These are phyloP conservation scores for Colletotrichum orchidophilum DNA, from an alignment of 2,329 filamentous ascomycete species.

Conservation along the genomic window DNA sequence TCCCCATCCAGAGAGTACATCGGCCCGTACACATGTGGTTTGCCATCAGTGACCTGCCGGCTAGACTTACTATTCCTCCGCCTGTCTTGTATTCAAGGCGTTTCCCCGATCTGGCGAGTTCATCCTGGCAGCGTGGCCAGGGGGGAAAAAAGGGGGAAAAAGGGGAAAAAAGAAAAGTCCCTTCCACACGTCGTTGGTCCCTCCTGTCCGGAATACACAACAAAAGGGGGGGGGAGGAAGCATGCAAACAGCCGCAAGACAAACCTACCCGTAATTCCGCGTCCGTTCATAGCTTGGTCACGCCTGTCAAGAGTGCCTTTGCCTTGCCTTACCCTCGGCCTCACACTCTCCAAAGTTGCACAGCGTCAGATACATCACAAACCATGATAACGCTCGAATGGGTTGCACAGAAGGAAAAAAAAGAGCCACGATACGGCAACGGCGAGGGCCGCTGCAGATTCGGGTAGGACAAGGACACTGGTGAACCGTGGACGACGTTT, in stretches of 20 bases:
- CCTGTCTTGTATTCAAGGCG: no score
- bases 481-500: no score
- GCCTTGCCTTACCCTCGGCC: background rate
- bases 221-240: background rate
- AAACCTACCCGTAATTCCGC: background rate
- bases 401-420: background rate
- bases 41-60: background rate
- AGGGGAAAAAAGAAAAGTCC: background rate
- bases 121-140: no score
- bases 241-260: conserved; percentile 8
- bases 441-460: background rate
- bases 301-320: no score
- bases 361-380: background rate
- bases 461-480: background rate
- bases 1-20: background rate
- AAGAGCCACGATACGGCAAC: background rate
- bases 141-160: background rate
- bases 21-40: background rate
- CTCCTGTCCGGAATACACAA: background rate
- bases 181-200: background rate
- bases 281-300: no score
- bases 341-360: background rate
- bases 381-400: no score
- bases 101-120: no score
- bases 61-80: no score